These are phyloP conservation scores for Mallotus nudiflorus DNA, from an alignment of 345 rosid genomes.

Conservation along the genomic window DNA sequence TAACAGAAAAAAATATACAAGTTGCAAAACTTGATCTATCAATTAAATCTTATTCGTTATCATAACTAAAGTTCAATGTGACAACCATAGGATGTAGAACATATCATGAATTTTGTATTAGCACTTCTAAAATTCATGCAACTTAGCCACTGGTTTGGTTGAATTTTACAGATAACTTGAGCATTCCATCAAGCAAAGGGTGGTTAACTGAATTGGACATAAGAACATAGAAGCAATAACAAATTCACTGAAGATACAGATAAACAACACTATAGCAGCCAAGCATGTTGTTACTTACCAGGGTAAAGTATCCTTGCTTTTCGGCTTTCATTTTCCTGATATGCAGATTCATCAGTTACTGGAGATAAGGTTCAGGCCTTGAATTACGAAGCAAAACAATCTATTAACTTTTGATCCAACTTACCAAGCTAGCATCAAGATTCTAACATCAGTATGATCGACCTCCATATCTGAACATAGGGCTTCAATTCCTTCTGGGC, in stretches of 20 bases:
- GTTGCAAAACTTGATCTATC: too few relatives aligned
- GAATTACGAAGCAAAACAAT: background rate
- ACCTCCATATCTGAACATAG: constrained; percentile 88
- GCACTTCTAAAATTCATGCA: background rate
- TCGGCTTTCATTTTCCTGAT: constrained; percentile 95
- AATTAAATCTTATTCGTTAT: too few relatives aligned
- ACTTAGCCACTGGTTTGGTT: background rate
- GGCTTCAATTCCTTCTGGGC: constrained; percentile 94
- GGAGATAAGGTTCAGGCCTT: constrained; percentile 1
- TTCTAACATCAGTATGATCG: constrained; percentile 84
- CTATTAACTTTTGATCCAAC: too few relatives aligned
- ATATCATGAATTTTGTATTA: background rate
- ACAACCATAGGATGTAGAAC: background rate
- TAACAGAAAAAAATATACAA: background rate
- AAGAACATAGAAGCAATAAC: background rate
- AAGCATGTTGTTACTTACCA: constrained; percentile 48
- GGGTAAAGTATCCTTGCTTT: constrained; percentile 93
- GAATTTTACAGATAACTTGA: too few relatives aligned
- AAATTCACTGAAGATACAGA: background rate
- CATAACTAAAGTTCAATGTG: background rate
- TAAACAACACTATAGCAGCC: background rate
- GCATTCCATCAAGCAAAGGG: background rate
- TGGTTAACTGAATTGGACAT: background rate
- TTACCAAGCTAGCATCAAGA: constrained; percentile 99
- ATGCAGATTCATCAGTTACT: constrained; percentile 17